phyloP scores from a whole-genome alignment of 2,329 filamentous ascomycete species.

The Exophiala sp. region DNA sequence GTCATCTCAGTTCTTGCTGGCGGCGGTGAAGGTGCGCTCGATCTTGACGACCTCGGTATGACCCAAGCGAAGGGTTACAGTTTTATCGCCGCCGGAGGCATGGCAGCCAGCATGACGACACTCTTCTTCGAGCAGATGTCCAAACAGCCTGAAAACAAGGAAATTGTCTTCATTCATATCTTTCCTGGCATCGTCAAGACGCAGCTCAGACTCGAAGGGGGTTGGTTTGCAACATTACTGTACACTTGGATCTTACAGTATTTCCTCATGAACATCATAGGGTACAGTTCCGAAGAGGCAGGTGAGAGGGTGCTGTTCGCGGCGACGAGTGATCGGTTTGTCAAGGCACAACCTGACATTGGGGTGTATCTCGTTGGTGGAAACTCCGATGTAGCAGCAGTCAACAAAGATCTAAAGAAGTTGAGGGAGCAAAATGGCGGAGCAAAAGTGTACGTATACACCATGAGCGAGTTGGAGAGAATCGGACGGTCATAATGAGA shows the following conservation, averaged over 20 bases:
- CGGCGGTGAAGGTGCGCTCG: slow-evolving; percentile 52
- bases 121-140: slow-evolving; percentile 51
- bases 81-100: slow-evolving; percentile 41
- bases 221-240: slow-evolving; percentile 1
- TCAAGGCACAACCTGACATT: slow-evolving; percentile 15
- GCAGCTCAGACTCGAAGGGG: slow-evolving; percentile 31
- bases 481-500: slow-evolving; percentile 6
- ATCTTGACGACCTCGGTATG: slow-evolving; percentile 45
- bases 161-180: slow-evolving; percentile 49
- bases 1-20: slow-evolving; percentile 55
- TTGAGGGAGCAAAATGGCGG: slow-evolving; percentile 31
- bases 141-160: slow-evolving; percentile 37
- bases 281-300: slow-evolving; percentile 35
- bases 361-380: slow-evolving; percentile 7
- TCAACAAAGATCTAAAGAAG: slow-evolving; percentile 28
- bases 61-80: slow-evolving; percentile 34
- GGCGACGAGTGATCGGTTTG: slow-evolving; percentile 38
- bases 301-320: slow-evolving; percentile 47
- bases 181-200: slow-evolving; percentile 50
- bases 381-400: slow-evolving; percentile 23
- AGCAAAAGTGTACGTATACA: slow-evolving; percentile 34
- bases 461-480: slow-evolving; percentile 20
- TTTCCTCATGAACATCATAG: slow-evolving; percentile 17
- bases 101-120: slow-evolving; percentile 50
- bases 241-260: slow-evolving; percentile 24